Evolutionary conservation across 78 protist genomes (phyloP), one percentile per base, ranked within the genome.

Genomic region (Dictyostelium capitatum): DNA sequence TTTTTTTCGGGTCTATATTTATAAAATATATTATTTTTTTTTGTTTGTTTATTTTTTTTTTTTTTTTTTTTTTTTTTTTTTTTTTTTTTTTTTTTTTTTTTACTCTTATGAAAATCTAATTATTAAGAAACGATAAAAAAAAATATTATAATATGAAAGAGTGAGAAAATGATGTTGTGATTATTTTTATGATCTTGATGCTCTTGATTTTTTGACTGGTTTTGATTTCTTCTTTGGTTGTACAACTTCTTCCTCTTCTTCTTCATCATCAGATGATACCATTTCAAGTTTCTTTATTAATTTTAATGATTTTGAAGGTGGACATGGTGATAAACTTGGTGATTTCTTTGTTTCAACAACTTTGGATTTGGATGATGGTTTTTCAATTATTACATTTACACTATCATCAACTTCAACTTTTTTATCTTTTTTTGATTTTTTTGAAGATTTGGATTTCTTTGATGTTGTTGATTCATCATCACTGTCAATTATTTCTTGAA

Each of bases 151-250:
- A 37, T 37, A 37, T 37, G 43, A 37, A 37, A 3, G 43, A 37
- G 2, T 37, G 43, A 3, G 43, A 37, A 37, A 37, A 37, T 37
- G 43, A 2, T 37, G 43, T 37, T 37, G 43, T 37, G 1, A 37
- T 37, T 37, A 37, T 37, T 37, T 62, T 62, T 62, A 25, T 62
- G 70, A 62, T 62, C 70, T 62, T 62, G 70, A 62, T 23, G 70
- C 70, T 62, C 70, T 62, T 23, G 28, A 32, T 25, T 25, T 62
- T 62, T 30, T 25, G 11, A 19, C 11, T 25, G 10, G 14, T 23
- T 59, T 62, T 62, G 70, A 62, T 23, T 59, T 59, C 17, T 10
- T 10, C 0, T 8, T 56, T 19, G 25, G 9, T 59, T 23, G 20
- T 62, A 11, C 28, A 3, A 32, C 23, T 62, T 62, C 28, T 62